Conservation (phyloP, 1,284 basidiomycete genomes). For the Stereum hirsutum region DNA sequence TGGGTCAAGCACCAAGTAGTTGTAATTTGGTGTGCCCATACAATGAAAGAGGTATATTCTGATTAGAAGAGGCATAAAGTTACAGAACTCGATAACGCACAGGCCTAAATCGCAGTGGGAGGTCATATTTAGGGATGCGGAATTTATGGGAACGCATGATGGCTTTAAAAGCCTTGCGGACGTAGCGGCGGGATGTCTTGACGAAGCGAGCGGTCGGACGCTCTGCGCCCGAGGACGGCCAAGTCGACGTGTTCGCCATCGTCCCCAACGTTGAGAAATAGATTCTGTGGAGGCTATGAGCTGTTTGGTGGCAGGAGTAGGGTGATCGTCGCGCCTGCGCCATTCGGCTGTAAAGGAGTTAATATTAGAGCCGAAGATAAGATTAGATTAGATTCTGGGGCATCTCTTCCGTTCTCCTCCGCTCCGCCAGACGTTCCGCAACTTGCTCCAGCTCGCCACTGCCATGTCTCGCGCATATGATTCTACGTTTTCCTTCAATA, state of each 20-base stretch:
- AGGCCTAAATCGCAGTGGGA: conserved; percentile 66
- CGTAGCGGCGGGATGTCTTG: conserved; percentile 19
- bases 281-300: too few relatives aligned
- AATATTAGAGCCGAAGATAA: not conserved
- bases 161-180: conserved; percentile 30
- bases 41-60: too few relatives aligned
- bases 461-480: too few relatives aligned
- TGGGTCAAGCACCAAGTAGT: too few relatives aligned
- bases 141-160: conserved; percentile 49
- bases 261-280: not conserved
- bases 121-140: conserved; percentile 53
- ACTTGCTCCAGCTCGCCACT: too few relatives aligned
- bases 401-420: not conserved
- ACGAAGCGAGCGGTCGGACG: not conserved
- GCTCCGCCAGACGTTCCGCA: conserved; percentile 1
- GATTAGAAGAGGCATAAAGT: conserved; percentile 7
- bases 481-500: too few relatives aligned
- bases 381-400: conserved; percentile 1
- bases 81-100: conserved; percentile 29
- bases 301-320: not conserved
- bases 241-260: not conserved
- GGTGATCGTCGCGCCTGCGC: not conserved
- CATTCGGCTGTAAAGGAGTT: too few relatives aligned
- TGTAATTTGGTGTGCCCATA: too few relatives aligned
- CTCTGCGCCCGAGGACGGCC: not conserved